Base-by-base conservation (phyloP, 176 grass and related monocot genomes). In the Carex pumila region DNA sequence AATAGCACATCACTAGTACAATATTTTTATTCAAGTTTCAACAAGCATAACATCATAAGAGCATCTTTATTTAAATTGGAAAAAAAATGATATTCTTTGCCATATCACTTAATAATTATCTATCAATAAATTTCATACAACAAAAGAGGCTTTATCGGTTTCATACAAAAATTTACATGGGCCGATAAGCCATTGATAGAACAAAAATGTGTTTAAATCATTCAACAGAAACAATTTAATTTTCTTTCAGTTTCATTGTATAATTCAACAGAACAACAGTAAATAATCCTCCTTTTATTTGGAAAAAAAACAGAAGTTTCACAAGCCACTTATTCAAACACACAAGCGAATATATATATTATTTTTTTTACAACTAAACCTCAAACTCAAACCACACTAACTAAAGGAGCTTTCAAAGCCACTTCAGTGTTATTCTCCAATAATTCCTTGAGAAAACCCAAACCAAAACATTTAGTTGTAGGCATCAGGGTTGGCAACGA, bases 401-500 rank as follows among this genome's bases (percentile, higher is more conserved):
- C 61, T 30, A 12, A 30, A 64, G 22, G 61, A 29, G 7, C 63
- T 50, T 50, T 50, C 63, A 14, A 10, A 32, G 63, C 62, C 8
- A 32, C 63, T 14, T 65, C 63, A 13, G 10, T 65, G 22, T 65
- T 65, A 65, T 32, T 30, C 8, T 65, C 6, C 13, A 0, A 2
- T 63, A 22, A 67, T 37, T 67, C 31, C 65, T 67, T 37, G 8
- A 71, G 68, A 71, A 19, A 31, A 71, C 8, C 4, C 15, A 8
- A 72, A 25, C 45, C n/a, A 81, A 62, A 60, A 15, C 0, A 70
- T 85, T 18, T 79, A 90, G 85, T 93, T 93, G 47, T 93, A 97
- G 17, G 94, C 72, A 55, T 89, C 84, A 18, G 88, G 94, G 62
- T 94, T 97, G 83, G 88, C 90, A 39, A 92, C 0, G 21, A 94